phyloP scores from a whole-genome alignment of 805 yeast genomes.

The Kockiozyma suomiensis region DNA sequence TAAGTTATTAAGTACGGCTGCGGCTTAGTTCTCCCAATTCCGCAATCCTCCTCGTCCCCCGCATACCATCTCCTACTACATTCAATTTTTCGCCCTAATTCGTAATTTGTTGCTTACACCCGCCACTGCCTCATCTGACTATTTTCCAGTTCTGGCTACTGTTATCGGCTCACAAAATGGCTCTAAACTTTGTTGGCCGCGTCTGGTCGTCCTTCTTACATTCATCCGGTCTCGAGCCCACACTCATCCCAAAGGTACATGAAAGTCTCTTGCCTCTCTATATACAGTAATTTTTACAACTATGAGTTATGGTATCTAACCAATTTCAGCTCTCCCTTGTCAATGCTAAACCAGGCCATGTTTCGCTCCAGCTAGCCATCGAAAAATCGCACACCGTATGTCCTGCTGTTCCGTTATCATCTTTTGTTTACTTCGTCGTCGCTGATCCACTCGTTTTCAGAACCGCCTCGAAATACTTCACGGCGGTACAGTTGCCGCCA shows the following conservation, averaged over 20 bases:
- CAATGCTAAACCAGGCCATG: conserved; percentile 43
- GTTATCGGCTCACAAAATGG: no score
- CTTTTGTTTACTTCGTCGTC: background rate
- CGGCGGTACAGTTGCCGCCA: conserved; percentile 48
- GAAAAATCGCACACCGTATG: conserved; percentile 43
- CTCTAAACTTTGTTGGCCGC: conserved; percentile 10
- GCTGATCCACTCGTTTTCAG: conserved; percentile 25
- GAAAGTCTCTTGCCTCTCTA: no score
- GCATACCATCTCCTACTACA: background rate
- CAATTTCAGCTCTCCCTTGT: background rate
- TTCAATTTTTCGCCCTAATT: background rate
- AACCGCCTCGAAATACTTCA: conserved; percentile 48
- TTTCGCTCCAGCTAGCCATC: conserved; percentile 40
- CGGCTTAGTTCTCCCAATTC: no score
- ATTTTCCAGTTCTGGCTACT: no score
- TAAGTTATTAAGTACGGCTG: no score
- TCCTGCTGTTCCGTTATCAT: background rate
- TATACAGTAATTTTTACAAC: no score
- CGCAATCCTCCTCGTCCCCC: background rate
- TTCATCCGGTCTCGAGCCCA: conserved; percentile 32
- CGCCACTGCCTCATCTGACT: background rate
- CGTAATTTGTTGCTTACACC: background rate
- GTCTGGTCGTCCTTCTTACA: conserved; percentile 31
- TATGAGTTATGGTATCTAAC: background rate
- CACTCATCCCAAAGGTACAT: conserved; percentile 27